Conservation (phyloP, 257 asterid genomes). For the Nicotiana tabacum region DNA sequence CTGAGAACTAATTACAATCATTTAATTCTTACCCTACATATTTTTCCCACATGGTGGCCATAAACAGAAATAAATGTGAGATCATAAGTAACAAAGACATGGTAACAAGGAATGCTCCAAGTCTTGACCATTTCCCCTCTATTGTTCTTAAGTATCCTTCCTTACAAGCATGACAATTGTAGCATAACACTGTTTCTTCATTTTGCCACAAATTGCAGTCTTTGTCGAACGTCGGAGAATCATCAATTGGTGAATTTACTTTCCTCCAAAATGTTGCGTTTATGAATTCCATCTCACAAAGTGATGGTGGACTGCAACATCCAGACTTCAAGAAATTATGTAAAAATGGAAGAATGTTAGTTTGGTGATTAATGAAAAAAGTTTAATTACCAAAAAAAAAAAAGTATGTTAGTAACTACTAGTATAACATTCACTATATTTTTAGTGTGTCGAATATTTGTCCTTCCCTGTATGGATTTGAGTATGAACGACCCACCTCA, state of each 20-base stretch:
- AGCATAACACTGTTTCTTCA: constrained; percentile 30
- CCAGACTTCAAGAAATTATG: constrained; percentile 19
- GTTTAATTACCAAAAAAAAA: no score
- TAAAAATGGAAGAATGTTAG: no score
- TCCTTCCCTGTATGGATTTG: no score
- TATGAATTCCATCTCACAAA: constrained; percentile 33
- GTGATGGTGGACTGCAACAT: constrained; percentile 37
- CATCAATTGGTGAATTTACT: neutral
- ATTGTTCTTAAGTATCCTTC: constrained; percentile 27
- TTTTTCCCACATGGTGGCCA: constrained; percentile 24
- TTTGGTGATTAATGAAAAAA: no score
- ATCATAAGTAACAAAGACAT: constrained; percentile 27
- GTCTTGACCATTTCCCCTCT: constrained; percentile 28
- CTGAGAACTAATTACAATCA: no score
- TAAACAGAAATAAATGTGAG: constrained; percentile 27
- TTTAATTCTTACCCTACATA: neutral
- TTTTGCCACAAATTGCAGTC: constrained; percentile 39
- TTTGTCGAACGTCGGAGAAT: neutral
- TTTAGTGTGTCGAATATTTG: no score
- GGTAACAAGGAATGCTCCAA: constrained; percentile 28
- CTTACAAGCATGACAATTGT: constrained; percentile 32
- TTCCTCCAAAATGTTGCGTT: constrained; percentile 34
- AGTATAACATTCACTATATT: no score
- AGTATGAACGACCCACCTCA: no score
- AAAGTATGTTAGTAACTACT: no score